Percentiles rank a stretch among this genome's conserved stretches.
Evolutionary conservation across 2,329 filamentous ascomycete species (phyloP).

Genomic region (Xylariaceae sp.): DNA sequence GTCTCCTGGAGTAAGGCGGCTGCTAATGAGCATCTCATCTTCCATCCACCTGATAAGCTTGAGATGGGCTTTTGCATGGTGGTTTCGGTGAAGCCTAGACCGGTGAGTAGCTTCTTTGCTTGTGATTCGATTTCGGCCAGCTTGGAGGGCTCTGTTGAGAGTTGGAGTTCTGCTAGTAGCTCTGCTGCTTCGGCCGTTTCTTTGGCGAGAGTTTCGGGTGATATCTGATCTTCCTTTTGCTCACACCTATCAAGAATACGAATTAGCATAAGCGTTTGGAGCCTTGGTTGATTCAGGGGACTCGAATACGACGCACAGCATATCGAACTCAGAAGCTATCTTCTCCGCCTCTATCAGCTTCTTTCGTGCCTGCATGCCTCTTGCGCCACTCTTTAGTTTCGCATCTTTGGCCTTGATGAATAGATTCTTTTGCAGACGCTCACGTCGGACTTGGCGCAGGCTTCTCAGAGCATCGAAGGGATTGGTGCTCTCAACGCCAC

Average conservation of each 20-base stretch:
- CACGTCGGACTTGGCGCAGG: conserved; percentile 57
- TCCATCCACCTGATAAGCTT: conserved; percentile 72
- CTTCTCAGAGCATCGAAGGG: conserved; percentile 54
- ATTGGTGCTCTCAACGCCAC: conserved; percentile 55
- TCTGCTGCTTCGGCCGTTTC: conserved; percentile 68
- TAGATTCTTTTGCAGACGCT: conserved; percentile 56
- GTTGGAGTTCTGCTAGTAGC: conserved; percentile 62
- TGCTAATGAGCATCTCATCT: conserved; percentile 63
- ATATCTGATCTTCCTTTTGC: conserved; percentile 52
- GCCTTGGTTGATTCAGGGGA: neutral
- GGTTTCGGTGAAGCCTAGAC: conserved; percentile 65
- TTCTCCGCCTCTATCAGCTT: conserved; percentile 65
- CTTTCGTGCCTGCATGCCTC: conserved; percentile 72
- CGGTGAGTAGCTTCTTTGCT: conserved; percentile 60
- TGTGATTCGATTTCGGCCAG: conserved; percentile 59
- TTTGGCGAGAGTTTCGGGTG: conserved; percentile 49
- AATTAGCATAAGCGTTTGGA: conserved; percentile 1
- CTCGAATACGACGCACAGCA: conserved; percentile 38
- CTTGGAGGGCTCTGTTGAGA: conserved; percentile 61
- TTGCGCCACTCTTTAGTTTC: conserved; percentile 64
- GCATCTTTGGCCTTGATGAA: conserved; percentile 71
- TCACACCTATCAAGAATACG: conserved; percentile 35
- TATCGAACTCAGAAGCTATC: conserved; percentile 53
- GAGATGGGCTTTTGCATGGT: conserved; percentile 55
- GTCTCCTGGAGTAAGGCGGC: conserved; percentile 63